Base-by-base conservation (phyloP, 768 basidiomycete genomes). In the Infundibulicybe gibba region DNA sequence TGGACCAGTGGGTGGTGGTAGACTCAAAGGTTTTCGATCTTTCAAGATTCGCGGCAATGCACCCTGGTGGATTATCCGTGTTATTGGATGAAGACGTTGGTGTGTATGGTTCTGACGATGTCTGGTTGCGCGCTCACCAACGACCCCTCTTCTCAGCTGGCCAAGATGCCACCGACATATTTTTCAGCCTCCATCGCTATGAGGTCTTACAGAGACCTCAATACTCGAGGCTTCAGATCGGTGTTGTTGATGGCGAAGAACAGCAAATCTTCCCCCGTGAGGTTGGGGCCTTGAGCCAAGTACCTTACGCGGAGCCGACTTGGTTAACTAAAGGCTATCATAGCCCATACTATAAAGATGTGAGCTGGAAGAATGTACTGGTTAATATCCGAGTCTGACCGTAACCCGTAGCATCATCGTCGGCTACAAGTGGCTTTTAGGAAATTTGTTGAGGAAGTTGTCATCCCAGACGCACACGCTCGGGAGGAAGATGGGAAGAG, bases 231-330 rank as follows among this genome's bases (percentile, higher is more conserved):
- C 74, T 94, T 11, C 76, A 81, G 49, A 80, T 94, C 47, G 93
- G 92, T n/a, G 69, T 64, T 11, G 71, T 94, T 47, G 69, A 75
- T 41, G 90, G 81, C 40, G 75, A 87, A 67, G 63, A 76, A 55
- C 73, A 74, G 16, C 60, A 71, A 48, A 77, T 91, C 39, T 59
- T 70, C 41, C 61, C 70, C 21, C 75, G 70, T 15, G 61, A 67
- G 14, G 58, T 67, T 5, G 92, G 90, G 13, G 76, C 74, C 44
- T 54, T 88, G 42, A 89, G 86, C 52, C 67, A 70, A 34, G 85
- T 95, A 0, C 94, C 94, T 0, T 95, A 94, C 63, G 90, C 82
- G 0, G 94, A 97, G 60, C 88, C 94, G 3, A 85, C 81, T 2
- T 95, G 92, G 89, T 65, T 94, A 44, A 69, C 75, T 14, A 49